A percentile compares a stretch with the other conserved stretches of the same genome.
phyloP scores from a whole-genome alignment of 495 filamentous ascomycete genomes.

The Geoglossum glabrum region DNA sequence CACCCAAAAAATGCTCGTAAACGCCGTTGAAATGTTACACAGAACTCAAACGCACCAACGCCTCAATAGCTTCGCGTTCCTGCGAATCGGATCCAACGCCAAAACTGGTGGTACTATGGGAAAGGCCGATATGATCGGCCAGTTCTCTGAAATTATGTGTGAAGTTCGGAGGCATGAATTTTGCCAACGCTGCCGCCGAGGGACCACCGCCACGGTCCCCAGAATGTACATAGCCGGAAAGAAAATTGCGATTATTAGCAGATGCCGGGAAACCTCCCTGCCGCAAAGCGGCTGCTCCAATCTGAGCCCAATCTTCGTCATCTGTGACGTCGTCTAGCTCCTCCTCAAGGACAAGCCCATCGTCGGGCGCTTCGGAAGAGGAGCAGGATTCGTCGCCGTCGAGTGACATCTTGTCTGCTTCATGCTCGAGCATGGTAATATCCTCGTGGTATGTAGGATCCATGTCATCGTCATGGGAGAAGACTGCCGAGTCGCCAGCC shows the following conservation, averaged over 20 bases:
- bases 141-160: conserved; percentile 16
- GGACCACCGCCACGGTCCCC: conserved; percentile 21
- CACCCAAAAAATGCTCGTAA: conserved; percentile 3
- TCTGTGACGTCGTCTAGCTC: conserved; percentile 69
- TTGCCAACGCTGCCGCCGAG: conserved; percentile 24
- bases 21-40: conserved; percentile 34
- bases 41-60: conserved; percentile 65
- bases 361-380: conserved; percentile 51
- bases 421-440: conserved; percentile 54
- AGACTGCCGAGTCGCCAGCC: conserved; percentile 46
- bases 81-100: conserved; percentile 27
- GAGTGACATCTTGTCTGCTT: conserved; percentile 92
- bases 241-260: conserved; percentile 17
- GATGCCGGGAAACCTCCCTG: conserved; percentile 36
- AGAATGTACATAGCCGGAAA: conserved; percentile 26
- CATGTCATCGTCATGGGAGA: conserved; percentile 46
- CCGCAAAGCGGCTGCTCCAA: conserved; percentile 69
- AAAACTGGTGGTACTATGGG: neutral
- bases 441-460: conserved; percentile 27
- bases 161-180: conserved; percentile 21
- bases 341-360: conserved; percentile 33
- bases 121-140: neutral
- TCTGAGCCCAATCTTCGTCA: conserved; percentile 89
- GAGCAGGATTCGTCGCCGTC: conserved; percentile 59
- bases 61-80: conserved; percentile 71